Evolutionary conservation across 2,329 filamentous ascomycete genomes (phyloP), one percentile per base, ranked within the genome.

Genomic region (Colletotrichum costaricense): DNA sequence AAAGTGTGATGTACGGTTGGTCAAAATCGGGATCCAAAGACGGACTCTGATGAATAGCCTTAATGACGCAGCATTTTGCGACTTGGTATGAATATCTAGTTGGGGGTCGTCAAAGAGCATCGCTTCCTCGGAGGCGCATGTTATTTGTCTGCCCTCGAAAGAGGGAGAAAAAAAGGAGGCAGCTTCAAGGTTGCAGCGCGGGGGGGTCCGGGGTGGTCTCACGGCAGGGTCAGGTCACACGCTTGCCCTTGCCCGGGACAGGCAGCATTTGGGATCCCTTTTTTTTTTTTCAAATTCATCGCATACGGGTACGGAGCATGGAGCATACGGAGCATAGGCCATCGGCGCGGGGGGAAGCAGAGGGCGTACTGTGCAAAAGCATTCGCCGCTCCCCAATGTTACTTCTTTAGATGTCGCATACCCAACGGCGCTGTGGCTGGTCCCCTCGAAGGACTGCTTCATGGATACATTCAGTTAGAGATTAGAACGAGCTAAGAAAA

Each of bases 261-360:
- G 49, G 26, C 60, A 55, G 33, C 66, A 69, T 69, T 35, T 19
- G 49, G 33, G 63, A 52, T n/a, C 30, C 35, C 35, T 16, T 6
- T 6, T 6, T 42, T 19, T 8, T 42, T 35, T 42, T 42, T 12
- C 12, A 1, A 5, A 5, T 65, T 65, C 49, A 64, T 26, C 26
- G 57, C 33, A 63, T 35, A 57, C 35, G 35, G 67, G n/a, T 56
- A 49, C 33, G 59, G 67, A 64, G 67, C 67, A 69, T 65, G 28
- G 67, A 28, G 14, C 49, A 63, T 26, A 52, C 7, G 19, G 42
- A 49, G 42, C 42, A 49, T 49, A 49, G 19, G 19, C 19, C 42
- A 49, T 49, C 42, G 52, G 49, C 63, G 9, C 46, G 63, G 24
- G 33, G 7, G 7, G 24, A n/a, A 28, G 30, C 26, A 42, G 22